Percentiles rank a stretch among this genome's conserved stretches.
phyloP scores from a whole-genome alignment of 2,329 filamentous ascomycete genomes.

The Clonostachys sp. region DNA sequence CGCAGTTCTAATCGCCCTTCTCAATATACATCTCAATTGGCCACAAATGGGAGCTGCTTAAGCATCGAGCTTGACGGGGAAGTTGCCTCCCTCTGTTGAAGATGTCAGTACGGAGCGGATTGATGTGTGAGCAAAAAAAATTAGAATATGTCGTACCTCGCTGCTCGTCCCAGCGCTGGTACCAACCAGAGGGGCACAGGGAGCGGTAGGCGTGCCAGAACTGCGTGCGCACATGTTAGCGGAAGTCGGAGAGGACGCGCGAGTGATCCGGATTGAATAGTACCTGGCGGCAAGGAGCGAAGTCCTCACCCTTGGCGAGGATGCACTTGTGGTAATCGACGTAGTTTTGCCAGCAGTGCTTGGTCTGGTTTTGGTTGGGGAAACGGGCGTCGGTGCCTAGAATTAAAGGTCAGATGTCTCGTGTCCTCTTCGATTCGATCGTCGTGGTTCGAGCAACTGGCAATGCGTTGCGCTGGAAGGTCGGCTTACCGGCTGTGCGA shows the following conservation, averaged over 20 bases:
- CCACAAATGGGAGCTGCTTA: conserved; percentile 24
- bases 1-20: too few relatives aligned
- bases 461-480: conserved; percentile 10
- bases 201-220: conserved; percentile 97
- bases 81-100: conserved; percentile 58
- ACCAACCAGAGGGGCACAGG: conserved; percentile 94
- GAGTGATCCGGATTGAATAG: conserved; percentile 2
- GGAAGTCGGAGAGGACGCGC: too few relatives aligned
- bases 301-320: conserved; percentile 96
- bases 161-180: conserved; percentile 93
- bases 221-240: conserved; percentile 36
- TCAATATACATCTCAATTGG: too few relatives aligned
- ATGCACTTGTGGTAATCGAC: conserved; percentile 99
- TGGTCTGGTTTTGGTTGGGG: conserved; percentile 96
- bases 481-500: conserved; percentile 36
- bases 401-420: conserved; percentile 2
- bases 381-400: conserved; percentile 98
- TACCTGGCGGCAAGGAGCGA: conserved; percentile 95
- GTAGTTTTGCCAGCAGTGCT: conserved; percentile 99
- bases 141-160: conserved; percentile 60
- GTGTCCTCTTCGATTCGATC: conserved; percentile 1
- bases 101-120: too few relatives aligned
- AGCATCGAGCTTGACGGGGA: conserved; percentile 61
- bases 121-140: neutral
- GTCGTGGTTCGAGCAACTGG: conserved; percentile 7